Evolutionary conservation across 2,329 filamentous ascomycete genomes (phyloP), one percentile per base, ranked within the genome.

Genomic region (Calonectria fujianensis): DNA sequence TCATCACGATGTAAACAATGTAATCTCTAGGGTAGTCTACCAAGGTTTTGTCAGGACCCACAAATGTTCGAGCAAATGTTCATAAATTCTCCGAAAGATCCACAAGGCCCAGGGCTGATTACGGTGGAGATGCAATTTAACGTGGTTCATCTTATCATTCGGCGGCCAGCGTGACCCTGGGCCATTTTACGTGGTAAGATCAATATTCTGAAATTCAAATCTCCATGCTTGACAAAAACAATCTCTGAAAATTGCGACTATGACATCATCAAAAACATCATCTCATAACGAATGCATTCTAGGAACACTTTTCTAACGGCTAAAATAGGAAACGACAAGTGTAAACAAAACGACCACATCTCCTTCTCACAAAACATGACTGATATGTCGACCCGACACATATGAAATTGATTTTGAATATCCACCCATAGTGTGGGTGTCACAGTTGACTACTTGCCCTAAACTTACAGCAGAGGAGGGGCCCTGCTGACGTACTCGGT

Each of bases 401-500:
- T 29, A 6, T 10, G 2, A 10, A 31, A 11, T 18, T 31, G 24
- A 41, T 29, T 31, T 4, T 29, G 13, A 2, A 16, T 29, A 63
- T 18, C 37, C 14, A 20, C 6, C 18, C 10, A 39, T 4, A 41
- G 18, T 3, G 8, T 16, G 6, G 4, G 14, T 41, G 41, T 6
- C 35, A 31, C 20, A 10, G 13, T 7, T 16, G 9, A 29, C 11
- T 29, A 18, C 9, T 6, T 2, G 52, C 24, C 5, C 5, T 3
- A n/a, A 64, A 24, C 20, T 10, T 50, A 50, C 29, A 51, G 54
- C n/a, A 73, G 50, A 9, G 71, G 14, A 6, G 71, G 71, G 9
- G 71, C 71, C 27, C 72, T 70, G 41, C 51, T 39, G 18, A 75
- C 51, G 35, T 75, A 75, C 54, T 75, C 74, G 13, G 63, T 59